phyloP scores from a whole-genome alignment of 129 eudicot species.

The Flaveria sonorensis region DNA sequence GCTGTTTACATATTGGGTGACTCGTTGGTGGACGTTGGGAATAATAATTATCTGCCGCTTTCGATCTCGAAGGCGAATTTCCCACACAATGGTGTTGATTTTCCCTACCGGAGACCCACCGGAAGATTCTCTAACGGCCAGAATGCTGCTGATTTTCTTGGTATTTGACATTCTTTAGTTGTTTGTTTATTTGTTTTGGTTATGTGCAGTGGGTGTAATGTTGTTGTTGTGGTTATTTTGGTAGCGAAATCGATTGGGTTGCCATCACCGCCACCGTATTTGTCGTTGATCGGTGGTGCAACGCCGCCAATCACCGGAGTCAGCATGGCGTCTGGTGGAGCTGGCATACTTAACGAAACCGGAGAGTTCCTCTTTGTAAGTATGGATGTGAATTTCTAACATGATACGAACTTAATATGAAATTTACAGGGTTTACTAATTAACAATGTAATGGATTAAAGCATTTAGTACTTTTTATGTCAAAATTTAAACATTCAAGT shows the following conservation, averaged over 20 bases:
- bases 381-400: too few relatives aligned
- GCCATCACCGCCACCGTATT: slow-evolving; percentile 53
- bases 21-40: slow-evolving; percentile 76
- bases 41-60: slow-evolving; percentile 57
- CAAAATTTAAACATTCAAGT: too few relatives aligned
- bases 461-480: too few relatives aligned
- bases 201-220: too few relatives aligned
- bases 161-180: slow-evolving; percentile 24
- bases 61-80: slow-evolving; percentile 67
- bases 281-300: slow-evolving; percentile 29
- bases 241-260: slow-evolving; percentile 72
- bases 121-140: slow-evolving; percentile 77
- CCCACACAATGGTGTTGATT: slow-evolving; percentile 74
- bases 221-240: not conserved
- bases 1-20: slow-evolving; percentile 67
- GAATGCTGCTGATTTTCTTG: slow-evolving; percentile 82
- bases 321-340: slow-evolving; percentile 75
- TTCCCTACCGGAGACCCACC: slow-evolving; percentile 50
- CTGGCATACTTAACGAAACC: slow-evolving; percentile 61
- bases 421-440: too few relatives aligned
- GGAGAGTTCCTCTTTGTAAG: slow-evolving; percentile 47
- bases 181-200: too few relatives aligned
- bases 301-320: slow-evolving; percentile 51
- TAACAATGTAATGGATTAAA: too few relatives aligned
- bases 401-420: too few relatives aligned